A percentile compares a stretch with the other conserved stretches of the same genome.
Conservation (phyloP, 768 basidiomycete genomes). For the Leccinum pellstonianum region DNA sequence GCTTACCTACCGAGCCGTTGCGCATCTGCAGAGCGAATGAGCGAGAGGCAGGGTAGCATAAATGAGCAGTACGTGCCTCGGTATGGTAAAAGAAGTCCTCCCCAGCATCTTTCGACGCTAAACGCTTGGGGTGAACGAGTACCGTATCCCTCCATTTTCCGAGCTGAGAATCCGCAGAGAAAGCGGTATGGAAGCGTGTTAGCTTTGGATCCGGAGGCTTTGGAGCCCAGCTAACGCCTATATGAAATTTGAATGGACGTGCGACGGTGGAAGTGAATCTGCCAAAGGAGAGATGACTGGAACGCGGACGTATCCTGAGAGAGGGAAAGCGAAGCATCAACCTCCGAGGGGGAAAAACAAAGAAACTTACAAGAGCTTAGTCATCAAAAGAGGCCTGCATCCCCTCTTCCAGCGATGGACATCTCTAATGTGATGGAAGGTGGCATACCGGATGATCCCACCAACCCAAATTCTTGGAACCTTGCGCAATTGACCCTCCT, state of each 20-base stretch:
- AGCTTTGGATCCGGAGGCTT: slow-evolving; percentile 54
- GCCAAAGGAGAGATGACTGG: too few species aligned
- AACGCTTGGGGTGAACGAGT: slow-evolving; percentile 46
- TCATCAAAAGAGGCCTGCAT: too few species aligned
- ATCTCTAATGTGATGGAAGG: too few species aligned
- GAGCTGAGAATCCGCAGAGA: slow-evolving; percentile 55
- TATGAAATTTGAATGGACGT: slow-evolving; percentile 67
- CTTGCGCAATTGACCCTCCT: too few species aligned
- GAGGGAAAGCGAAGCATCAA: too few species aligned
- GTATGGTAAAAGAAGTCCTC: slow-evolving; percentile 69
- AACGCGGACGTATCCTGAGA: too few species aligned
- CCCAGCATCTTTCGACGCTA: slow-evolving; percentile 43
- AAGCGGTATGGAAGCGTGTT: slow-evolving; percentile 42
- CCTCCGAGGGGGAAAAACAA: too few species aligned
- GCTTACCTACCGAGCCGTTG: slow-evolving; percentile 66
- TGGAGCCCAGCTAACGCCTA: slow-evolving; percentile 76
- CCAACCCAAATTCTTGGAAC: too few species aligned
- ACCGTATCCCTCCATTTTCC: slow-evolving; percentile 70
- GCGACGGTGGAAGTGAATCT: slow-evolving; percentile 29
- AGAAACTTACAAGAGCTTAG: too few species aligned
- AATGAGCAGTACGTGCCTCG: slow-evolving; percentile 46
- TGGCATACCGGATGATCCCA: too few species aligned
- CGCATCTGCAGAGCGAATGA: slow-evolving; percentile 55
- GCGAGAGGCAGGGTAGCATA: neutral
- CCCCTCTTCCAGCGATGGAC: too few species aligned